A percentile compares a stretch with the other conserved stretches of the same genome.
Conservation (phyloP, 2,329 filamentous ascomycete species). For the Xylariaceae sp. region DNA sequence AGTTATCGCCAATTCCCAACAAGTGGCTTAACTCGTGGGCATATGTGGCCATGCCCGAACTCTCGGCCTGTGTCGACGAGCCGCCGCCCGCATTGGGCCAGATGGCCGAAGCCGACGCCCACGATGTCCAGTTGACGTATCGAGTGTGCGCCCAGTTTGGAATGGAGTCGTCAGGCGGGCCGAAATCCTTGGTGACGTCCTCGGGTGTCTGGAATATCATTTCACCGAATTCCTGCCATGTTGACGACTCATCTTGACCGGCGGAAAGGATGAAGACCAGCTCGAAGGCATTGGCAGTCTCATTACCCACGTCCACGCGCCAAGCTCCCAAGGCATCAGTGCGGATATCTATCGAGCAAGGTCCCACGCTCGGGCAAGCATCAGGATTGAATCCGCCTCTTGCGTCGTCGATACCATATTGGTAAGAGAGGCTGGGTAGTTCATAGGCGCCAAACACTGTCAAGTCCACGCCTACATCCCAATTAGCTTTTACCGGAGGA, state of each 20-base stretch:
- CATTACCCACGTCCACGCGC: slow-evolving; percentile 48
- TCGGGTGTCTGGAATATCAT: slow-evolving; percentile 48
- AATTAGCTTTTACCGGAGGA: not conserved
- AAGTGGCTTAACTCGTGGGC: slow-evolving; percentile 52
- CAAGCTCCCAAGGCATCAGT: slow-evolving; percentile 47
- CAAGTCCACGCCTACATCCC: slow-evolving; percentile 44
- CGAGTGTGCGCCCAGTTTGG: slow-evolving; percentile 47
- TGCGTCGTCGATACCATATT: slow-evolving; percentile 47
- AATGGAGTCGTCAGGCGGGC: slow-evolving; percentile 42
- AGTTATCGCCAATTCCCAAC: slow-evolving; percentile 51
- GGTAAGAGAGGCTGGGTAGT: slow-evolving; percentile 45
- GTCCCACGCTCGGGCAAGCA: slow-evolving; percentile 41
- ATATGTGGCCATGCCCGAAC: slow-evolving; percentile 49
- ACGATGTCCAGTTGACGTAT: slow-evolving; percentile 52
- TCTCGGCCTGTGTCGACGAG: slow-evolving; percentile 51
- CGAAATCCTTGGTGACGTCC: slow-evolving; percentile 46
- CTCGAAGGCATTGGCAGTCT: slow-evolving; percentile 45
- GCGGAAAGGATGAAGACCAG: slow-evolving; percentile 52
- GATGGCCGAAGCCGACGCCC: slow-evolving; percentile 47
- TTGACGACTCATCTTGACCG: slow-evolving; percentile 52
- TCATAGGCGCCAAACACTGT: slow-evolving; percentile 50
- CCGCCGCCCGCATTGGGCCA: slow-evolving; percentile 52
- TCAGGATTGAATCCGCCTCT: slow-evolving; percentile 42
- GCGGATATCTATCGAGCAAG: slow-evolving; percentile 46
- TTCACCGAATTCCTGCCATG: slow-evolving; percentile 55